Percentiles rank a stretch among this genome's conserved stretches.
phyloP scores from a whole-genome alignment of 768 basidiomycete species.

The Pleurotus salmoneostramineus region DNA sequence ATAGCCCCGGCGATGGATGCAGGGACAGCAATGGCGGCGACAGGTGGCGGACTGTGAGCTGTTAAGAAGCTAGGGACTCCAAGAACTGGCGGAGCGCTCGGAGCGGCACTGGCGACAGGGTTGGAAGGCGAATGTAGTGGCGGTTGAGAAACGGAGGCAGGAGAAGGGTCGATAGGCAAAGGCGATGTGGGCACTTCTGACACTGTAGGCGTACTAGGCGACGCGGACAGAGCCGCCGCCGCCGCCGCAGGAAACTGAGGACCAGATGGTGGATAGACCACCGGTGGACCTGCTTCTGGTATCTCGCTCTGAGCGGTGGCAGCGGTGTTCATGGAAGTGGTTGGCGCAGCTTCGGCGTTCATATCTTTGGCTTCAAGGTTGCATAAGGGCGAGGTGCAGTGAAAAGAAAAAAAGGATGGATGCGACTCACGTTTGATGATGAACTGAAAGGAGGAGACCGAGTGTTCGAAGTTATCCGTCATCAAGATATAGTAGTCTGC shows the following conservation, averaged over 20 bases:
- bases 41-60: constrained; percentile 20
- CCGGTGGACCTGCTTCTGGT: not conserved
- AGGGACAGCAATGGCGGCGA: constrained; percentile 28
- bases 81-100: constrained; percentile 5
- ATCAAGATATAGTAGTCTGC: constrained; percentile 14
- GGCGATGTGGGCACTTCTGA: not conserved
- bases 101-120: not conserved
- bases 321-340: not conserved
- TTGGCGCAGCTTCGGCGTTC: not conserved
- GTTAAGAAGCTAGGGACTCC: constrained; percentile 15
- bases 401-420: not conserved
- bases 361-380: not conserved
- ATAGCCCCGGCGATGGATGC: constrained; percentile 27
- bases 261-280: not conserved
- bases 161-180: not conserved
- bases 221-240: not conserved
- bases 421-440: constrained; percentile 19
- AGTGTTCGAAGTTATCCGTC: constrained; percentile 21
- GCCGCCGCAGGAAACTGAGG: constrained; percentile 3
- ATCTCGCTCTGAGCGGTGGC: not conserved
- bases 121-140: not conserved
- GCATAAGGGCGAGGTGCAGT: too few relatives aligned
- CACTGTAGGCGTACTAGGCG: not conserved
- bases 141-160: not conserved
- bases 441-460: constrained; percentile 21